Conservation (phyloP, 768 basidiomycete genomes). For the Fistulinella prunicolor region DNA sequence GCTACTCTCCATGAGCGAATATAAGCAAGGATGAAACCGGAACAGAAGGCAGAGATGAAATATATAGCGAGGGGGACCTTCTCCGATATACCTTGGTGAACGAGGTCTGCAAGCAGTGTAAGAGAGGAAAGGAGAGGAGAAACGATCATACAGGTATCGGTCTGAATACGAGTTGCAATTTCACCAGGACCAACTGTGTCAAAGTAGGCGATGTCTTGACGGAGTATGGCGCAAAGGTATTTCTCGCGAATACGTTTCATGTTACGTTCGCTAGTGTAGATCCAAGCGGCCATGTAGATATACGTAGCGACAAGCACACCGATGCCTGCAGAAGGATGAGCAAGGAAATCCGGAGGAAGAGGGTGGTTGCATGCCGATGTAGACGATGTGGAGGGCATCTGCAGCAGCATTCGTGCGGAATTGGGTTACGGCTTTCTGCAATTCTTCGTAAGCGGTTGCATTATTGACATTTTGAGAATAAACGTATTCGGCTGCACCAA, state of each 20-base stretch:
- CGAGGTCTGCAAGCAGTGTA: conserved; percentile 53
- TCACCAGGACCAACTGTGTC: conserved; percentile 92
- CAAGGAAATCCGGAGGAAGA: not conserved
- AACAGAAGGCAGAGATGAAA: conserved; percentile 67
- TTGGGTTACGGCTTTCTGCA: conserved; percentile 34
- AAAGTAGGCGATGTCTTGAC: conserved; percentile 88
- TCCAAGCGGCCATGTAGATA: conserved; percentile 67
- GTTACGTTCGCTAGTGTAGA: conserved; percentile 75
- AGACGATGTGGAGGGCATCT: conserved; percentile 63
- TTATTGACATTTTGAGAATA: conserved; percentile 26
- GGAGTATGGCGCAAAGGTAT: conserved; percentile 76
- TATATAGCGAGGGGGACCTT: conserved; percentile 72
- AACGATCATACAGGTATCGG: conserved; percentile 65
- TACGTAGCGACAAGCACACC: conserved; percentile 76
- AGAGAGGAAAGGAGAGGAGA: not conserved
- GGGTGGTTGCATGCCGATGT: conserved; percentile 51
- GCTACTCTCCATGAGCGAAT: conserved; percentile 76
- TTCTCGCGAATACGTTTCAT: conserved; percentile 81
- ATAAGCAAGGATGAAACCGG: conserved; percentile 78
- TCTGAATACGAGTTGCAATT: conserved; percentile 89
- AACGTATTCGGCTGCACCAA: conserved; percentile 29
- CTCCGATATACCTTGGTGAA: conserved; percentile 92
- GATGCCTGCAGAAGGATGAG: conserved; percentile 44
- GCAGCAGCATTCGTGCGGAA: conserved; percentile 53
- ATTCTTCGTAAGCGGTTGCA: conserved; percentile 30